phyloP scores from a whole-genome alignment of 495 filamentous ascomycete genomes.

The Rhypophila decipiens region DNA sequence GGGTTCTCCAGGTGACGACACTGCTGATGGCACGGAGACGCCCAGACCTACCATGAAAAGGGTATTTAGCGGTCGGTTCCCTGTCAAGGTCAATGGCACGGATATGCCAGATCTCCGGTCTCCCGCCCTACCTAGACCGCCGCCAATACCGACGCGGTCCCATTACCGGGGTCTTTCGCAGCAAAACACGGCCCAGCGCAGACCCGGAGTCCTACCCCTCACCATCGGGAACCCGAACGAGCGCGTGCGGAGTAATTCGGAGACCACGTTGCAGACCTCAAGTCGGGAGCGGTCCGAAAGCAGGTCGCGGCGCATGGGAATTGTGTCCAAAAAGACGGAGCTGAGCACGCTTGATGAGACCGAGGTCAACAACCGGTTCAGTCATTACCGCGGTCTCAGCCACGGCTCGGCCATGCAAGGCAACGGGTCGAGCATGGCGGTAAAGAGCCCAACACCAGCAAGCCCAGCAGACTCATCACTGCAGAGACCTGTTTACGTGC shows the following conservation, averaged over 20 bases:
- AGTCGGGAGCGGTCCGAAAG: conserved; percentile 46
- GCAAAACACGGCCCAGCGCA: conserved; percentile 55
- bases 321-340: conserved; percentile 71
- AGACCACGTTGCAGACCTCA: conserved; percentile 57
- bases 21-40: conserved; percentile 63
- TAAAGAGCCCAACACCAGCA: conserved; percentile 44
- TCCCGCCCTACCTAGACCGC: conserved; percentile 58
- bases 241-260: conserved; percentile 82
- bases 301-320: conserved; percentile 70
- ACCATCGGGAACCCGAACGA: conserved; percentile 66
- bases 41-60: conserved; percentile 67
- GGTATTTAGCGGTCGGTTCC: conserved; percentile 72
- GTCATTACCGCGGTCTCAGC: conserved; percentile 75
- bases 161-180: conserved; percentile 76
- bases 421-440: conserved; percentile 30
- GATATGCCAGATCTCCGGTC: conserved; percentile 55
- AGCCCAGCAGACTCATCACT: conserved; percentile 52
- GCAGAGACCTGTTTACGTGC: conserved; percentile 55
- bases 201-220: conserved; percentile 65
- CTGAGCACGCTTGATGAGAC: conserved; percentile 70
- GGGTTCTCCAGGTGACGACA: conserved; percentile 58
- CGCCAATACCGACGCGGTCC: conserved; percentile 67
- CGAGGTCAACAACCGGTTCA: conserved; percentile 61
- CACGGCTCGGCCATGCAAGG: conserved; percentile 70
- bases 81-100: conserved; percentile 65